These are phyloP conservation scores for Fusarium sp. DNA, from an alignment of 2,329 filamentous ascomycete genomes.

Conservation along the genomic window DNA sequence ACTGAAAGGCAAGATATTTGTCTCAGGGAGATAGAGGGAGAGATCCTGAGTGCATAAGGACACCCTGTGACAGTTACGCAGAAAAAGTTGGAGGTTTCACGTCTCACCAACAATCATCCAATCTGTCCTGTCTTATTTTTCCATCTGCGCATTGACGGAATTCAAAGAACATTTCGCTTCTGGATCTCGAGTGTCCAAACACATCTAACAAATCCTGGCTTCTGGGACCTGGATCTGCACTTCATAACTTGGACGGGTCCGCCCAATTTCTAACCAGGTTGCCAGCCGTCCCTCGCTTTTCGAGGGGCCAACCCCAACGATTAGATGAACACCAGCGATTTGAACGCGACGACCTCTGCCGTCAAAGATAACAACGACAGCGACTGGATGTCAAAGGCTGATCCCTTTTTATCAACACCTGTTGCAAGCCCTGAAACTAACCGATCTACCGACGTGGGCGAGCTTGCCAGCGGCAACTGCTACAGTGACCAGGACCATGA, in stretches of 20 bases:
- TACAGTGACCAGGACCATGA: constrained; percentile 44
- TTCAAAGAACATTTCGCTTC: constrained; percentile 23
- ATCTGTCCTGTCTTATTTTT: constrained; percentile 34
- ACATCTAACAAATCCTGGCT: constrained; percentile 28
- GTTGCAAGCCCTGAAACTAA: constrained; percentile 25
- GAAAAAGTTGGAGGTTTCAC: constrained; percentile 20
- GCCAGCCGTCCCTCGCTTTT: constrained; percentile 25
- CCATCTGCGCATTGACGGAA: constrained; percentile 3
- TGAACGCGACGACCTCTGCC: constrained; percentile 40
- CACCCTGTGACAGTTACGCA: constrained; percentile 24
- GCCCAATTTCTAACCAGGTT: constrained; percentile 28
- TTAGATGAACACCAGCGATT: constrained; percentile 42
- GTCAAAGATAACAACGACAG: constrained; percentile 28
- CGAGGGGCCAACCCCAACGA: constrained; percentile 38
- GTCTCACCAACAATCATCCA: constrained; percentile 26
- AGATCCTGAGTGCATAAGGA: constrained; percentile 24
- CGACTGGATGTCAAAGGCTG: constrained; percentile 19
- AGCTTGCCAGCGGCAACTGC: constrained; percentile 32
- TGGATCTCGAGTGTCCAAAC: constrained; percentile 17
- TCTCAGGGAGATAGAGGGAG: constrained; percentile 30
- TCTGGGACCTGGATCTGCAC: constrained; percentile 30
- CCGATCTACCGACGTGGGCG: constrained; percentile 35
- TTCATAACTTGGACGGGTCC: constrained; percentile 30
- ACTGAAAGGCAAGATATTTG: constrained; percentile 35
- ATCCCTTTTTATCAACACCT: constrained; percentile 31